phyloP scores from a whole-genome alignment of 345 rosid species.

The Ricinus communis region DNA sequence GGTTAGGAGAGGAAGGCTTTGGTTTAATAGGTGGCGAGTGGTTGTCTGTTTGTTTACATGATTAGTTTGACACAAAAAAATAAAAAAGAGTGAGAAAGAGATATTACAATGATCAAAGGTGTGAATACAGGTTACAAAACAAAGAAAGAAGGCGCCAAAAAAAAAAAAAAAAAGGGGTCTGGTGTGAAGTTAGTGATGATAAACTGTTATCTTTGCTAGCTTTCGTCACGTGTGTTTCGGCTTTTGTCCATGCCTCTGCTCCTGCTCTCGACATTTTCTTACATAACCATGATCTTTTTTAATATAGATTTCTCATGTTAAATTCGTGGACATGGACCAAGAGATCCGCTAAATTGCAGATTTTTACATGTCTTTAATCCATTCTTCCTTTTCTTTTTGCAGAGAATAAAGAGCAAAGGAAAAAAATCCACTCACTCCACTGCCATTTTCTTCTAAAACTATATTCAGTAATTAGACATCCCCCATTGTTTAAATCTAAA shows the following conservation, averaged over 20 bases:
- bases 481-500: too few relatives aligned
- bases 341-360: too few relatives aligned
- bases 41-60: slow-evolving; percentile 40
- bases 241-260: slow-evolving; percentile 13
- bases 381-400: slow-evolving; percentile 8
- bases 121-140: not conserved
- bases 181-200: not conserved
- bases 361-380: not conserved
- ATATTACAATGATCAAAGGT: not conserved
- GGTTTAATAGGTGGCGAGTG: slow-evolving; percentile 23
- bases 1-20: too few relatives aligned
- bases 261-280: not conserved
- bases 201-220: not conserved
- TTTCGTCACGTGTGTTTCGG: slow-evolving; percentile 34
- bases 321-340: too few relatives aligned
- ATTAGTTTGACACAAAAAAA: slow-evolving; percentile 28
- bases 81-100: not conserved
- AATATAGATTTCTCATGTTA: too few relatives aligned
- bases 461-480: too few relatives aligned
- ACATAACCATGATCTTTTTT: too few relatives aligned
- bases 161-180: too few relatives aligned
- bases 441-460: too few relatives aligned
- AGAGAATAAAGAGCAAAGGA: not conserved
- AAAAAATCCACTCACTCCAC: too few relatives aligned
- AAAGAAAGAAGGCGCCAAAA: too few relatives aligned